Conservation (phyloP, 345 rosid species). For the Gossypium thurberi region DNA sequence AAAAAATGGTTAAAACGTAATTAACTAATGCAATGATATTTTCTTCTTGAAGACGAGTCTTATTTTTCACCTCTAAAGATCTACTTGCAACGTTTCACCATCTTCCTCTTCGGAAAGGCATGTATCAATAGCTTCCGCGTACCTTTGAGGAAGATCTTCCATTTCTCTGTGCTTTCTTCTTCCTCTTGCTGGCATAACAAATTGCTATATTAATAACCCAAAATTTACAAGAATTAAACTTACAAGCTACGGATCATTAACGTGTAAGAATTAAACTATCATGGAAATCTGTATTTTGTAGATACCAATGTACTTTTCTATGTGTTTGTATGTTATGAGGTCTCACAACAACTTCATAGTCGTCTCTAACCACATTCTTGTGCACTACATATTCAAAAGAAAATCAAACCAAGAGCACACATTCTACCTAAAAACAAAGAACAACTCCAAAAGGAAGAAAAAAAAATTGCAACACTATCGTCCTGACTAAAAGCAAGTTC, state of each 20-base stretch:
- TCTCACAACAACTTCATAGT: slow-evolving; percentile 89
- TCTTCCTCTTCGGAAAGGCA: slow-evolving; percentile 7
- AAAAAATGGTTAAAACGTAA: too few relatives aligned
- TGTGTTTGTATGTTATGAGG: slow-evolving; percentile 85
- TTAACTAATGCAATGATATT: background rate
- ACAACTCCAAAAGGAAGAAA: background rate
- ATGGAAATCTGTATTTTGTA: slow-evolving; percentile 44
- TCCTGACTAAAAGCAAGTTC: too few relatives aligned
- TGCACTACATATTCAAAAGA: background rate
- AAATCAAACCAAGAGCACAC: background rate
- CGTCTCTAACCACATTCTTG: slow-evolving; percentile 42
- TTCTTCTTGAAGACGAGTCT: slow-evolving; percentile 19
- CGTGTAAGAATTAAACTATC: background rate
- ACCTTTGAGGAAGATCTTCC: slow-evolving; percentile 63
- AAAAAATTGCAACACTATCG: too few relatives aligned
- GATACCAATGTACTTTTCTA: slow-evolving; percentile 56
- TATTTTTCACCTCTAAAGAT: background rate
- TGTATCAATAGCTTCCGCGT: slow-evolving; percentile 18
- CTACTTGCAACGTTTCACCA: background rate
- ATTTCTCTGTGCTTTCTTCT: slow-evolving; percentile 65
- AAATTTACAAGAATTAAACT: background rate
- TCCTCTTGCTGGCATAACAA: slow-evolving; percentile 73
- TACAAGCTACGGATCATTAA: background rate
- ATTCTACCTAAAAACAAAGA: background rate
- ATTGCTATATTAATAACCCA: slow-evolving; percentile 18